Percentiles rank a stretch among this genome's conserved stretches.
These are phyloP conservation scores for Saccharomycopsis selenospora DNA, from an alignment of 805 yeast species.

Conservation along the genomic window DNA sequence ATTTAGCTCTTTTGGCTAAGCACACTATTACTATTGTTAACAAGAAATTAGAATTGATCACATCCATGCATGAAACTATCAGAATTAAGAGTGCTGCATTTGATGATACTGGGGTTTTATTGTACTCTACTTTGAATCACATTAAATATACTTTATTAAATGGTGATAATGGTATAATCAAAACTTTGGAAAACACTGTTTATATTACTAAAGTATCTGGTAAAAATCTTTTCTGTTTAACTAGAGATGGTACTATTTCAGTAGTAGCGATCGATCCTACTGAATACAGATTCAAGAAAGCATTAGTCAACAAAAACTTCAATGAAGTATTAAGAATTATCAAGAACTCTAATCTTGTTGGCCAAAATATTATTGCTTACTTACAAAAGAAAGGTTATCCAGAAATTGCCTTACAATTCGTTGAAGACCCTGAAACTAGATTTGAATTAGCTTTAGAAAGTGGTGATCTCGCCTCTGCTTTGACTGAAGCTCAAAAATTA, in stretches of 20 bases:
- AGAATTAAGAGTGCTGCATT: conserved; percentile 95
- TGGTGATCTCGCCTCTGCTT: conserved; percentile 81
- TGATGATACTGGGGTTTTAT: conserved; percentile 89
- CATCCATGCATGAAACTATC: conserved; percentile 92
- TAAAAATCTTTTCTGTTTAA: conserved; percentile 68
- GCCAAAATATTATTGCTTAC: conserved; percentile 94
- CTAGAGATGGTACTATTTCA: conserved; percentile 80
- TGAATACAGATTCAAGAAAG: conserved; percentile 92
- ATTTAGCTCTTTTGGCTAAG: conserved; percentile 81
- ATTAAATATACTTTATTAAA: conserved; percentile 87
- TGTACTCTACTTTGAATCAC: conserved; percentile 92
- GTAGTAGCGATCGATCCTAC: conserved; percentile 83
- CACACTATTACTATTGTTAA: conserved; percentile 88
- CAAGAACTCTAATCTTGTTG: conserved; percentile 83
- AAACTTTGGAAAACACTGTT: conserved; percentile 82
- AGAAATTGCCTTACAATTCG: conserved; percentile 94
- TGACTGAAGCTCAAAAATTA: conserved; percentile 75
- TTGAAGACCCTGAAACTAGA: conserved; percentile 91
- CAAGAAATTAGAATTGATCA: conserved; percentile 65
- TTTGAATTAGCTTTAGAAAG: conserved; percentile 94
- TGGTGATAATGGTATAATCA: conserved; percentile 93
- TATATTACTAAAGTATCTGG: conserved; percentile 72
- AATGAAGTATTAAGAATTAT: conserved; percentile 87
- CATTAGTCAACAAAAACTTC: conserved; percentile 83
- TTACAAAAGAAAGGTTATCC: conserved; percentile 94